These are phyloP conservation scores for Lipomyces spencermartinsiae DNA, from an alignment of 805 yeast species.

Conservation along the genomic window DNA sequence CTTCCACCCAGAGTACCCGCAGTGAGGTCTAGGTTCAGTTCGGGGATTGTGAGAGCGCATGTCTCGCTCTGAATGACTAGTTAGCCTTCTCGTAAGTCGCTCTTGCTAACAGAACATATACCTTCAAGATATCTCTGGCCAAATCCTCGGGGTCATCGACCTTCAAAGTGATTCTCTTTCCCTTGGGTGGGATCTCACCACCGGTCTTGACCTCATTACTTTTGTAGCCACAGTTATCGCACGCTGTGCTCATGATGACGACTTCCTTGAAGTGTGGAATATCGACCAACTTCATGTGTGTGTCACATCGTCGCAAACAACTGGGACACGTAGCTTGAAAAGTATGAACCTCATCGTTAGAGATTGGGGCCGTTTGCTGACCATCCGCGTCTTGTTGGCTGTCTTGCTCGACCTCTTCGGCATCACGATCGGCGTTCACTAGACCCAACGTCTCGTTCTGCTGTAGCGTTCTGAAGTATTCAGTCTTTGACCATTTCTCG, in stretches of 20 bases:
- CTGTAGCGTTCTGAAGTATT: conserved; percentile 83
- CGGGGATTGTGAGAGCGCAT: conserved; percentile 85
- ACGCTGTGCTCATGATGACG: conserved; percentile 91
- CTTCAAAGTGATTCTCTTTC: conserved; percentile 71
- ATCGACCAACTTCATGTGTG: conserved; percentile 95
- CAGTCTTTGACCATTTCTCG: conserved; percentile 87
- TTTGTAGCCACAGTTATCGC: conserved; percentile 92
- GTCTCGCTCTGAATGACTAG: conserved; percentile 66
- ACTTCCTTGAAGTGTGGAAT: conserved; percentile 99
- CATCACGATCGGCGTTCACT: conserved; percentile 66
- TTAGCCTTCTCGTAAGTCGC: not conserved
- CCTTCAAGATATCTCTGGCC: conserved; percentile 90
- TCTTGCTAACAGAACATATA: not conserved
- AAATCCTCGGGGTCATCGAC: conserved; percentile 92
- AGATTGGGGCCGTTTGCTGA: conserved; percentile 54
- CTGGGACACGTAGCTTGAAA: conserved; percentile 92
- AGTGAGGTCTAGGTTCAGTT: conserved; percentile 84
- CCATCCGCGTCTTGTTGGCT: conserved; percentile 12
- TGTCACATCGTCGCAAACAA: conserved; percentile 79
- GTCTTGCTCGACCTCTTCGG: conserved; percentile 42
- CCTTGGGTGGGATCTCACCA: conserved; percentile 90
- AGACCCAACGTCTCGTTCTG: conserved; percentile 87
- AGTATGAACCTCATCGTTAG: conserved; percentile 91
- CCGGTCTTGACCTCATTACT: conserved; percentile 99
- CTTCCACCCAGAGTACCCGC: conserved; percentile 98